phyloP scores from a whole-genome alignment of 177 flowering plant species.

The Telopea speciosissima region DNA sequence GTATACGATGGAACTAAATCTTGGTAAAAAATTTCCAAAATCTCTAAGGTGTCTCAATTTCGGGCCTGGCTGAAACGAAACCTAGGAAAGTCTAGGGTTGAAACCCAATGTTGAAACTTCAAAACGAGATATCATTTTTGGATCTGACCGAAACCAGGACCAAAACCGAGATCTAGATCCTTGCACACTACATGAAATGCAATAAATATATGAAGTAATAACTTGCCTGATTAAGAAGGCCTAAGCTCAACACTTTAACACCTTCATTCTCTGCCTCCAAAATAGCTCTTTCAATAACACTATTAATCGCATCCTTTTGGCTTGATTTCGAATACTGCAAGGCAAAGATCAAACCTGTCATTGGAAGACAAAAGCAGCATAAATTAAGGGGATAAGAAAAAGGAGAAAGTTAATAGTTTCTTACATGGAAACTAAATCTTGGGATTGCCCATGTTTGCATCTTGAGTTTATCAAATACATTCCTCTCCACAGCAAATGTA shows the following conservation, averaged over 20 bases:
- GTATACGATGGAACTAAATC: too few relatives aligned
- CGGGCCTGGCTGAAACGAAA: too few relatives aligned
- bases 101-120: too few relatives aligned
- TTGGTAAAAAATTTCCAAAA: too few relatives aligned
- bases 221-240: slow-evolving; percentile 73
- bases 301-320: slow-evolving; percentile 48
- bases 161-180: too few relatives aligned
- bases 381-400: background rate
- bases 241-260: slow-evolving; percentile 65
- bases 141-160: too few relatives aligned
- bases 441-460: slow-evolving; percentile 79
- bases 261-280: slow-evolving; percentile 65
- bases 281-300: slow-evolving; percentile 69
- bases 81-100: too few relatives aligned
- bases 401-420: background rate
- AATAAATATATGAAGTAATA: too few relatives aligned
- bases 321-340: slow-evolving; percentile 50
- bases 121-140: too few relatives aligned
- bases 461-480: slow-evolving; percentile 41
- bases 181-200: too few relatives aligned
- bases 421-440: slow-evolving; percentile 60
- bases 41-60: too few relatives aligned
- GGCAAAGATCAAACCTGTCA: background rate
- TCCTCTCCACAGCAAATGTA: slow-evolving; percentile 55
- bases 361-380: background rate